Conservation (phyloP, 805 yeast species). For the Yarrowia keelungensis region DNA sequence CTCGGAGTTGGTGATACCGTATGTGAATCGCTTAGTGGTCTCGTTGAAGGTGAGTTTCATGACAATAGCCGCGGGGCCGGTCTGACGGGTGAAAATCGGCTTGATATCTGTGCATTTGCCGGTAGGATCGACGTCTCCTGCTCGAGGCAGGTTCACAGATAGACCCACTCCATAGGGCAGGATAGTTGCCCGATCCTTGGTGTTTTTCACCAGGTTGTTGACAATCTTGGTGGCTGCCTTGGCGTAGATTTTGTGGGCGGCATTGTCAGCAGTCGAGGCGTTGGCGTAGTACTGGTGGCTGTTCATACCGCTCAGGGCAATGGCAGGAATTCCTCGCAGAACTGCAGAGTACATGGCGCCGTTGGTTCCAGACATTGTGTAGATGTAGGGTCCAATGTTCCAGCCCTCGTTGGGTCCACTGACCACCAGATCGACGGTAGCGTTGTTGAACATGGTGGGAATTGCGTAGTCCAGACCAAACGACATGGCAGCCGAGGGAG, state of each 20-base stretch:
- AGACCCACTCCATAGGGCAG: conserved; percentile 33
- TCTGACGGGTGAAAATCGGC: conserved; percentile 35
- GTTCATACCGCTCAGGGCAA: conserved; percentile 53
- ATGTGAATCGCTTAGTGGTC: conserved; percentile 5
- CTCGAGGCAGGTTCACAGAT: conserved; percentile 28
- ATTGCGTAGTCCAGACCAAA: conserved; percentile 55
- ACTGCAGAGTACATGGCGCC: conserved; percentile 55
- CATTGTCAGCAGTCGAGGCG: neutral
- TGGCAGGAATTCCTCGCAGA: conserved; percentile 54
- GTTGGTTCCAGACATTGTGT: conserved; percentile 54
- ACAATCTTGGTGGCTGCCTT: conserved; percentile 14
- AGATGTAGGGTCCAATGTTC: conserved; percentile 52
- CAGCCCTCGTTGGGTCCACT: conserved; percentile 58
- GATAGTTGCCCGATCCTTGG: conserved; percentile 14
- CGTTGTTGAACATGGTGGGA: conserved; percentile 52
- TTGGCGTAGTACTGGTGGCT: conserved; percentile 16
- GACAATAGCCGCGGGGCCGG: conserved; percentile 5
- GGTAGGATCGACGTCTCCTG: conserved; percentile 24
- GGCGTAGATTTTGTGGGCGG: conserved; percentile 31
- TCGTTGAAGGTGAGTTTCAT: conserved; percentile 16
- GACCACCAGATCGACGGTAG: conserved; percentile 55
- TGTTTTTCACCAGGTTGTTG: conserved; percentile 27
- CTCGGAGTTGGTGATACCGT: conserved; percentile 5
- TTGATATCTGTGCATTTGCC: conserved; percentile 25
- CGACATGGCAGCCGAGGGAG: conserved; percentile 55